Evolutionary conservation across 805 yeast genomes (phyloP), one percentile per base, ranked within the genome.

Genomic region (Cyberlindnera mississippiensis): DNA sequence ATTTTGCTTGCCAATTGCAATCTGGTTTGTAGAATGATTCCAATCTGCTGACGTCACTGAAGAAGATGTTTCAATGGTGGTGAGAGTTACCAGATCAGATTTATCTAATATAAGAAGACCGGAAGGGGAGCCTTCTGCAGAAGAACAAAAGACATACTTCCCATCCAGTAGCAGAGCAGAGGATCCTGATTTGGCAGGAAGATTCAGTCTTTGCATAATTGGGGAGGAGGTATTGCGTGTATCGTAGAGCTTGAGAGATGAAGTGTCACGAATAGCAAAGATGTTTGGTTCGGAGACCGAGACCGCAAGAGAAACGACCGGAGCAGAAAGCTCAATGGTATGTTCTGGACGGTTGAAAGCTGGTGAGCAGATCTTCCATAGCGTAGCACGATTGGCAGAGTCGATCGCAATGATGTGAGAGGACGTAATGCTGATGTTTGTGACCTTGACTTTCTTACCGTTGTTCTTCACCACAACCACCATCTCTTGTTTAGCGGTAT

Each of bases 11-110:
- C 60, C 62, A 5, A 55, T 35, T n/a, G 51, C 43, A 10, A 59
- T 52, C 24, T 60, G 61, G 33, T 60, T 51, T 4, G 35, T 51
- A 3, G 15, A 18, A 14, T 33, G n/a, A 31, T 49, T 46, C 57
- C 59, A 59, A 20, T 53, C 49, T 6, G 56, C 5, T 2, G 51
- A 42, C 1, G 57, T 51, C 1, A 55, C 38, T 14, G 20, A 32
- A 6, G 28, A 14, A 2, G 29, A 33, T 2, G 46, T 34, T 1
- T 27, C 15, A 15, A 57, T 27, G 1, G 38, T 26, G 2, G 38
- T 33, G 15, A 53, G 38, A 0, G 51, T 42, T 30, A 45, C 31
- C 28, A 55, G 38, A 28, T 57, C 57, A 1, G 60, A 53, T 15
- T 32, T 41, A 30, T 55, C 54, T 7, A 55, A 32, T 8, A 57